phyloP scores from a whole-genome alignment of 176 grass and related monocot genomes.

The Oryza meyeriana region DNA sequence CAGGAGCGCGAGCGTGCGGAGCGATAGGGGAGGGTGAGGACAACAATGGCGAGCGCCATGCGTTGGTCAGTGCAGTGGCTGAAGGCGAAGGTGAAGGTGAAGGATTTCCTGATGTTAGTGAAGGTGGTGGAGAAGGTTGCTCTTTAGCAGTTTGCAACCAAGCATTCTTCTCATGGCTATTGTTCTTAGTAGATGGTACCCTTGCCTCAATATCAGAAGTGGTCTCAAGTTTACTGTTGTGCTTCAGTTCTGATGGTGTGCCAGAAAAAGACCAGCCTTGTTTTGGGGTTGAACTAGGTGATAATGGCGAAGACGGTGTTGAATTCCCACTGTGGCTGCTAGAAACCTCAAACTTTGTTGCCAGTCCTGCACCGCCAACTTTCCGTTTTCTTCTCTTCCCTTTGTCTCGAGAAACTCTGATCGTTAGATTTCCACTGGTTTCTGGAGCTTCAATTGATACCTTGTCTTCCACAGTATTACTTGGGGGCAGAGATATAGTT shows the following conservation, averaged over 20 bases:
- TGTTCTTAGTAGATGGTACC: constrained; percentile 25
- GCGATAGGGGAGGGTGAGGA: constrained; percentile 50
- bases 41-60: constrained; percentile 33
- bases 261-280: constrained; percentile 50
- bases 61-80: constrained; percentile 4
- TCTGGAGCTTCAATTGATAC: constrained; percentile 37
- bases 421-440: constrained; percentile 62
- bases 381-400: constrained; percentile 55
- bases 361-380: constrained; percentile 43
- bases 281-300: constrained; percentile 72
- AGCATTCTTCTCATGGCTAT: constrained; percentile 23
- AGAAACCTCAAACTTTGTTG: constrained; percentile 83
- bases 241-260: constrained; percentile 37
- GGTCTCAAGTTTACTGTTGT: constrained; percentile 34
- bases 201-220: constrained; percentile 34
- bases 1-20: constrained; percentile 68
- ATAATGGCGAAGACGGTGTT: constrained; percentile 75
- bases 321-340: constrained; percentile 96
- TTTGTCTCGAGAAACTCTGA: constrained; percentile 70
- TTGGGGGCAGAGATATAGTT: constrained; percentile 3
- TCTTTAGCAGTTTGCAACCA: constrained; percentile 28
- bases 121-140: constrained; percentile 33
- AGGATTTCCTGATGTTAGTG: constrained; percentile 31
- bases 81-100: constrained; percentile 8
- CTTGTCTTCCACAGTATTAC: constrained; percentile 46